Base-by-base conservation (phyloP, 2,329 filamentous ascomycete genomes). In the Phaeosphaeriaceae sp. region DNA sequence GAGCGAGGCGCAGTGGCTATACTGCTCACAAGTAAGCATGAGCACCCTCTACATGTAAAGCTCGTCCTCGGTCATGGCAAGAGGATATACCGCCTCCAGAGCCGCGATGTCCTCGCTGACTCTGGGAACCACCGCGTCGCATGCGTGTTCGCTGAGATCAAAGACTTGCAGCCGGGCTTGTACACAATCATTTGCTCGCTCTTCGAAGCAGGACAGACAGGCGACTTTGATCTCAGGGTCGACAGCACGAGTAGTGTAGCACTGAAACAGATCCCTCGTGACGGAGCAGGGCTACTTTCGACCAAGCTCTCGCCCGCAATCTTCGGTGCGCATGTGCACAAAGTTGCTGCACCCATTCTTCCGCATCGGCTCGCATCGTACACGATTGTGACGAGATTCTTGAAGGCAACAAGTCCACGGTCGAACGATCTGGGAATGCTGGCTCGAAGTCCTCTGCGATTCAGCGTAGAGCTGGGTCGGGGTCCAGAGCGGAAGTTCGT, bases 141-240 rank as follows among this genome's bases (percentile, higher is more conserved):
- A 26, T 92, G 91, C 73, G 91, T 91, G 3, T 82, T 93, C 30
- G 89, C 90, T 2, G 86, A 91, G 61, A 80, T 86, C 7, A 66
- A 76, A 70, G 71, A 81, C 21, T 80, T 97, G 19, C 87, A 89
- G 42, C 80, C 87, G 0, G 94, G 94, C 0, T 84, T 84, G 0
- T 99, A 98, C 77, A 97, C 92, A 0, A 84, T 97, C 56, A 90
- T 97, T 7, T 94, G 91, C 74, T 97, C 93, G 2, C 97, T 94
- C 0, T 98, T 96, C 75, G 93, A 97, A 63, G 85, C 90, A 0
- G 90, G 90, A 9, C 92, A 96, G 71, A 82, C 87, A 0, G 91
- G 91, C 3, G 83, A 84, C 50, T 98, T 96, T 71, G 87, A 84
- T 0, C 82, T 99, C 9, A 87, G 88, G 56, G 84, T 97, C n/a